Percentiles rank a stretch among this genome's conserved stretches.
Evolutionary conservation across 225 moss, liverwort and hornwort species (phyloP).

Genomic region (Pleurozium schreberi): DNA sequence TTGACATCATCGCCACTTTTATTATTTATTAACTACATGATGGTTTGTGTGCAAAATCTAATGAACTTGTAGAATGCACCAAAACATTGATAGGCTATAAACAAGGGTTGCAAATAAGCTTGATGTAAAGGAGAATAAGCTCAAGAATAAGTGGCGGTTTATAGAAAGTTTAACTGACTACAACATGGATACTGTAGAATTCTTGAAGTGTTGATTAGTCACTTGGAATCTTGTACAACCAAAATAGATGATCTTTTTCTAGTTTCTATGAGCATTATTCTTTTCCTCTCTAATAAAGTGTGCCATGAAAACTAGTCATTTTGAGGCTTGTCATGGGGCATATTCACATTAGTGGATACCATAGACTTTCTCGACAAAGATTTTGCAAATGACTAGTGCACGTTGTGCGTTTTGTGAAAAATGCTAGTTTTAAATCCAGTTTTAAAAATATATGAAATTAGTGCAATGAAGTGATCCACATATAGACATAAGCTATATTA

Average conservation of each 20-base stretch:
- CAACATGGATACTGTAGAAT: fast-evolving
- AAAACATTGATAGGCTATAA: neutral
- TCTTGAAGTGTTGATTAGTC: neutral
- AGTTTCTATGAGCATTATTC: fast-evolving
- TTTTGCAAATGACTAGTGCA: neutral
- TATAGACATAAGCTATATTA: neutral
- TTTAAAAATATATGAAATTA: neutral
- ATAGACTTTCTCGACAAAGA: neutral
- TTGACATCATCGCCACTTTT: neutral
- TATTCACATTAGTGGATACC: fast-evolving
- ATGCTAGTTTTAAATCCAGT: neutral
- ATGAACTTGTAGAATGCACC: neutral
- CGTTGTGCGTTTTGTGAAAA: neutral
- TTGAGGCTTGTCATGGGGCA: fast-evolving
- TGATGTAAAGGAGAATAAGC: neutral
- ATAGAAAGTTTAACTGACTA: neutral
- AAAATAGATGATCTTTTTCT: neutral
- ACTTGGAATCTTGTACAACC: neutral
- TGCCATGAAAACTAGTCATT: fast-evolving
- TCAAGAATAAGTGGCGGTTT: neutral
- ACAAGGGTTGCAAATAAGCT: neutral
- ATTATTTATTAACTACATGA: fast-evolving
- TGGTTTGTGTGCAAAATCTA: neutral
- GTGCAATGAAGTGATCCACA: neutral
- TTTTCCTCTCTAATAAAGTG: neutral